Percentiles rank a stretch among this genome's conserved stretches.
Conservation (phyloP, 148 eudicot species). For the Suaeda aralocaspica region DNA sequence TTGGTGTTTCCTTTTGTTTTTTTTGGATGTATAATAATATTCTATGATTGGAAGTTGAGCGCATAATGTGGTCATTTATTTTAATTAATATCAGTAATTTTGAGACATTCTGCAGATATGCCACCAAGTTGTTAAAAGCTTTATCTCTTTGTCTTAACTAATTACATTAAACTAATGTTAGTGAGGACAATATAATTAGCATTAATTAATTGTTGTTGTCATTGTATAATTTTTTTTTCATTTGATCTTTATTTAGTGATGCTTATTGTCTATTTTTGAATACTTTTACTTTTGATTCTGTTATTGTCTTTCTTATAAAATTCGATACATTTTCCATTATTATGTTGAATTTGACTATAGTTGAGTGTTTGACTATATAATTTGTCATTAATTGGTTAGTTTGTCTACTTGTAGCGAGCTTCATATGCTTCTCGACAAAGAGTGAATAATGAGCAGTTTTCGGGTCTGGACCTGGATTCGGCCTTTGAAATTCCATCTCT, state of each 20-base stretch:
- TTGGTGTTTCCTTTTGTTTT: conserved; percentile 6
- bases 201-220: neutral
- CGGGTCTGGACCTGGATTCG: conserved; percentile 47
- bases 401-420: conserved; percentile 48
- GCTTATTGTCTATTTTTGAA: neutral
- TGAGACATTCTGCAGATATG: conserved; percentile 22
- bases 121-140: neutral
- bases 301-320: neutral
- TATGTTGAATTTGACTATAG: too few relatives aligned
- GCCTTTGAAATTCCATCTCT: conserved; percentile 38
- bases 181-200: neutral
- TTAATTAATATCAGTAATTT: neutral
- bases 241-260: conserved; percentile 5
- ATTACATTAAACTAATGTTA: neutral
- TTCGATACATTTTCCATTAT: conserved; percentile 13
- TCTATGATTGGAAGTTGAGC: conserved; percentile 16
- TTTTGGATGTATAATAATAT: neutral
- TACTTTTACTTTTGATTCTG: neutral
- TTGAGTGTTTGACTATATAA: too few relatives aligned
- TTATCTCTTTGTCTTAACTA: conserved; percentile 4
- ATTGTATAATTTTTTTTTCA: neutral
- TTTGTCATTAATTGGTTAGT: conserved; percentile 9
- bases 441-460: conserved; percentile 53
- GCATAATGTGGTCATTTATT: neutral
- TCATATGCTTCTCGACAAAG: conserved; percentile 58